Conservation (phyloP, 225 moss, liverwort and hornwort species). For the Takakia lepidozioides region DNA sequence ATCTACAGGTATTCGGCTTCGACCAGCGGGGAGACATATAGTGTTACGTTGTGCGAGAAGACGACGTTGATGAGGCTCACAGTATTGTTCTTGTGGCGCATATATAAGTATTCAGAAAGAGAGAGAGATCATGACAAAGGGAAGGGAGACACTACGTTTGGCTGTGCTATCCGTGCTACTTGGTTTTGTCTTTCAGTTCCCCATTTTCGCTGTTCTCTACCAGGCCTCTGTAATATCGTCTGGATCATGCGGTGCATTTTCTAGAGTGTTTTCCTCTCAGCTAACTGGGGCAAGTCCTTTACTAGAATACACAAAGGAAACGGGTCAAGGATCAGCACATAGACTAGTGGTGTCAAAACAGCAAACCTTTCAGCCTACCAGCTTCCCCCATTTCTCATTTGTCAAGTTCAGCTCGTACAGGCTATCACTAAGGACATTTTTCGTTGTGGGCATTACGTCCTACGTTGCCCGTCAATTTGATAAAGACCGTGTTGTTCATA, state of each 20-base stretch:
- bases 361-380: constrained; percentile 25
- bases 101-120: too few species aligned
- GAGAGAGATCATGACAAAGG: not conserved
- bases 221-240: not conserved
- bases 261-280: not conserved
- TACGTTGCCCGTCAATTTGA: constrained; percentile 21
- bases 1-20: too few species aligned
- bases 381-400: constrained; percentile 32
- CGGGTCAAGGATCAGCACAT: too few species aligned
- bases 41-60: too few species aligned
- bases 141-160: constrained; percentile 1
- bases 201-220: constrained; percentile 1
- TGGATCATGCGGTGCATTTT: not conserved
- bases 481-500: constrained; percentile 18
- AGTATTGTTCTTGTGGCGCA: too few species aligned
- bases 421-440: constrained; percentile 27
- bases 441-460: constrained; percentile 31
- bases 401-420: constrained; percentile 41
- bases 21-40: too few species aligned
- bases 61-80: too few species aligned
- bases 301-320: not conserved
- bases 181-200: not conserved
- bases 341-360: constrained; percentile 7
- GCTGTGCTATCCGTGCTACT: constrained; percentile 1
- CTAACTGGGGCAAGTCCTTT: not conserved